A percentile compares a stretch with the other conserved stretches of the same genome.
These are phyloP conservation scores for Neocatenulostroma microsporum DNA, from an alignment of 2,329 filamentous ascomycete species.

Conservation along the genomic window DNA sequence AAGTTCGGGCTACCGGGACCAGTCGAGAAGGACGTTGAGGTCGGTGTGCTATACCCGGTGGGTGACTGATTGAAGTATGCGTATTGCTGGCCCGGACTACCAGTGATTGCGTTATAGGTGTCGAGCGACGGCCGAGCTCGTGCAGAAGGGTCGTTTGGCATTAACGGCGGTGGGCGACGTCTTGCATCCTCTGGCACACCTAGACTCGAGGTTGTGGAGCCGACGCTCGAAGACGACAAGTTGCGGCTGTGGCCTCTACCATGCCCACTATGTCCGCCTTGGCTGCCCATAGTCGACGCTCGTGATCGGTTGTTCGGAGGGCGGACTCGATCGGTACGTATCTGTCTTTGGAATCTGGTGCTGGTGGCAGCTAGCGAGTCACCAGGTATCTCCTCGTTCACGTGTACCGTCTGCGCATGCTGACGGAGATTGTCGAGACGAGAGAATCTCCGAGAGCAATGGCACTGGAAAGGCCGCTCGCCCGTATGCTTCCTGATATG, in stretches of 20 bases:
- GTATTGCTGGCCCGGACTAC: conserved; percentile 55
- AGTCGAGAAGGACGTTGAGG: conserved; percentile 72
- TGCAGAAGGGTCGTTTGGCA: conserved; percentile 57
- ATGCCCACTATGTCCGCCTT: conserved; percentile 52
- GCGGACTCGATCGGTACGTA: conserved; percentile 75
- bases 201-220: conserved; percentile 63
- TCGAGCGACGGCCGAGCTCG: conserved; percentile 61
- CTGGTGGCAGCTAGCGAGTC: conserved; percentile 90
- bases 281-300: conserved; percentile 68
- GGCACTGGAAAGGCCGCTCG: conserved; percentile 92
- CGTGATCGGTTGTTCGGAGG: conserved; percentile 65
- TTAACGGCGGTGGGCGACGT: conserved; percentile 70
- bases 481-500: conserved; percentile 99
- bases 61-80: conserved; percentile 61
- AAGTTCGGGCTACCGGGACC: conserved; percentile 71
- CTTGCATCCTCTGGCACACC: conserved; percentile 59
- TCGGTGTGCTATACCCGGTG: conserved; percentile 71
- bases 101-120: conserved; percentile 49
- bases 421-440: conserved; percentile 90
- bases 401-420: conserved; percentile 94
- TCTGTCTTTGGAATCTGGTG: conserved; percentile 84
- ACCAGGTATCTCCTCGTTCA: conserved; percentile 91
- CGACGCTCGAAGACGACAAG: conserved; percentile 79
- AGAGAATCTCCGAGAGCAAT: conserved; percentile 88
- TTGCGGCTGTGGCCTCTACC: conserved; percentile 74